Conservation (phyloP, 2,329 filamentous ascomycete species). For the Ceratocystis huliohia region DNA sequence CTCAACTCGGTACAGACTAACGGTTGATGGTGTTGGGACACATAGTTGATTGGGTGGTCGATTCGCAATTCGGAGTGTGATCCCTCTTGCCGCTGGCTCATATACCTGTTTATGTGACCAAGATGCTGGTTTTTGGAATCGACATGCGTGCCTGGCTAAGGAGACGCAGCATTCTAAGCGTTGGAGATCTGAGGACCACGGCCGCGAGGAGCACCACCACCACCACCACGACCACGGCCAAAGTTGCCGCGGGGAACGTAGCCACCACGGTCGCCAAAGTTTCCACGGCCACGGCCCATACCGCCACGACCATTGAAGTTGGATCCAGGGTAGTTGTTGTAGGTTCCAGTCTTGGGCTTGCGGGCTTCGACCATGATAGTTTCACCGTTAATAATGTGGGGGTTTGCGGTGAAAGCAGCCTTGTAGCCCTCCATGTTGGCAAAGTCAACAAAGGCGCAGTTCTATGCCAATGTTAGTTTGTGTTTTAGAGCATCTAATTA, state of each 20-base stretch:
- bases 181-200: constrained; percentile 48
- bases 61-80: not conserved
- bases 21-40: not conserved
- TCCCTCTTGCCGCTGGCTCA: not conserved
- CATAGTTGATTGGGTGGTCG: not conserved
- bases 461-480: constrained; percentile 40
- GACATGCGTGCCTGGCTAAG: constrained; percentile 9
- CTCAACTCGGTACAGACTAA: not conserved
- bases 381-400: constrained; percentile 71
- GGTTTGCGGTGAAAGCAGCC: constrained; percentile 71
- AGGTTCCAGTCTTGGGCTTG: constrained; percentile 59
- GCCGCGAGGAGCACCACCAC: constrained; percentile 48
- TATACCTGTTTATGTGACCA: constrained; percentile 1
- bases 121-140: constrained; percentile 1
- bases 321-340: constrained; percentile 55
- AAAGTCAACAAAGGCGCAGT: constrained; percentile 95
- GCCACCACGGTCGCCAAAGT: constrained; percentile 46
- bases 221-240: constrained; percentile 53
- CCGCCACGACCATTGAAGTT: constrained; percentile 47
- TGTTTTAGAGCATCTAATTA: not conserved
- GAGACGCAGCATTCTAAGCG: constrained; percentile 29
- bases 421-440: constrained; percentile 67
- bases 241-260: constrained; percentile 50
- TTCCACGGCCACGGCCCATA: constrained; percentile 51
- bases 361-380: constrained; percentile 81